Evolutionary conservation across 208 protist genomes (phyloP).

Genomic region (Trypanosoma brucei): DNA sequence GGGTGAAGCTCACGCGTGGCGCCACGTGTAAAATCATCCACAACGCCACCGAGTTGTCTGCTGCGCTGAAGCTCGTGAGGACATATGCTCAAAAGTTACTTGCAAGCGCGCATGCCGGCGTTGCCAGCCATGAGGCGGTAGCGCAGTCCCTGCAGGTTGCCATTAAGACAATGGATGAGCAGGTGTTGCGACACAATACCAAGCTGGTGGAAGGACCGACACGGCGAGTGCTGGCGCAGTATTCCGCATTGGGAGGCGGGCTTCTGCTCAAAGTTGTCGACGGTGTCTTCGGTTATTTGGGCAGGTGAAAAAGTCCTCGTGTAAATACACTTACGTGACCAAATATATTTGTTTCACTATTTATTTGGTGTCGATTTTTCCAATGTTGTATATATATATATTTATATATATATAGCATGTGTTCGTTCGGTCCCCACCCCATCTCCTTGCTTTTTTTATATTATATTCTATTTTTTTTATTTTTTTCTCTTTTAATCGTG

Average conservation of each 20-base stretch:
- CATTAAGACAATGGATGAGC: slow-evolving; percentile 22
- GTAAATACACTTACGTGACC: background rate
- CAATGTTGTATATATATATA: too few relatives aligned
- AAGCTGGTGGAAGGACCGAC: slow-evolving; percentile 24
- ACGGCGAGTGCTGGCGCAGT: slow-evolving; percentile 40
- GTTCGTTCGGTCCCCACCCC: too few relatives aligned
- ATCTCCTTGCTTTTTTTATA: too few relatives aligned
- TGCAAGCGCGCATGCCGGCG: slow-evolving; percentile 15
- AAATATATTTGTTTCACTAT: background rate
- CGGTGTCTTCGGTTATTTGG: slow-evolving; percentile 36
- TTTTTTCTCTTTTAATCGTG: too few relatives aligned
- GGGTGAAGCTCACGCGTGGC: slow-evolving; percentile 92
- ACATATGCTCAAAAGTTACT: slow-evolving; percentile 37
- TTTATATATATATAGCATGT: too few relatives aligned
- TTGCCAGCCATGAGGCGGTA: slow-evolving; percentile 29
- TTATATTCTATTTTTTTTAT: too few relatives aligned
- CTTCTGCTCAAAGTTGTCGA: slow-evolving; percentile 45
- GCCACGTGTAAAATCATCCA: slow-evolving; percentile 61
- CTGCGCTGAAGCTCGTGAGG: slow-evolving; percentile 31
- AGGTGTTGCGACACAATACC: slow-evolving; percentile 17
- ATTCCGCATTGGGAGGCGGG: slow-evolving; percentile 49
- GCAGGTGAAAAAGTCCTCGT: slow-evolving; percentile 2
- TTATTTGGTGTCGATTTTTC: too few relatives aligned
- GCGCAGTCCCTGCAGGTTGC: slow-evolving; percentile 20
- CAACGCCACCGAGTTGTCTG: slow-evolving; percentile 33